These are phyloP conservation scores for Scutellaria minor DNA, from an alignment of 257 asterid genomes.

Conservation along the genomic window DNA sequence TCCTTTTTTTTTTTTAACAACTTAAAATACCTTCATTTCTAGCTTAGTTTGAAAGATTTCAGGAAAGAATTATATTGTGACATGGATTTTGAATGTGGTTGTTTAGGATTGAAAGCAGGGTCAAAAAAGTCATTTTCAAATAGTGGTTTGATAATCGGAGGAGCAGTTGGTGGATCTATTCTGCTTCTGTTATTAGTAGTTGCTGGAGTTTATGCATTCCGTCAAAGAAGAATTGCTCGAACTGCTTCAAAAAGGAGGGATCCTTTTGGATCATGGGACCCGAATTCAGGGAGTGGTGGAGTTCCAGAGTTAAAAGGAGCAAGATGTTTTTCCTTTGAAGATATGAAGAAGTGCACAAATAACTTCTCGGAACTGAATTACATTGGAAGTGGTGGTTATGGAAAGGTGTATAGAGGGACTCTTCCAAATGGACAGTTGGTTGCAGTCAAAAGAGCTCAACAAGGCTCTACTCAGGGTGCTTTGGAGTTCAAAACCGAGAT, in stretches of 20 bases:
- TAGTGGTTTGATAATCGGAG: slow-evolving; percentile 64
- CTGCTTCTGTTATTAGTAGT: slow-evolving; percentile 55
- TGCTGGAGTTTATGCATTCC: slow-evolving; percentile 74
- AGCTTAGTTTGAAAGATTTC: too few relatives aligned
- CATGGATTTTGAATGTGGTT: background rate
- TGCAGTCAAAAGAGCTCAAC: slow-evolving; percentile 85
- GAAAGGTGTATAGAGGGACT: slow-evolving; percentile 88
- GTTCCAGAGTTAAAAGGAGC: slow-evolving; percentile 87
- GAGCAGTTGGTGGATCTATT: slow-evolving; percentile 65
- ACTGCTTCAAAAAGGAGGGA: slow-evolving; percentile 63
- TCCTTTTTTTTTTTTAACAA: too few relatives aligned
- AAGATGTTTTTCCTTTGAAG: slow-evolving; percentile 71
- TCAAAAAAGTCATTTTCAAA: slow-evolving; percentile 41
- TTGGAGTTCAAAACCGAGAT: slow-evolving; percentile 92
- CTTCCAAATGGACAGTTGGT: slow-evolving; percentile 67
- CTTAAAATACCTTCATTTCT: too few relatives aligned
- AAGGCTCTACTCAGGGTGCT: slow-evolving; percentile 76
- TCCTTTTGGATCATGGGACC: slow-evolving; percentile 89
- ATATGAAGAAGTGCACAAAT: slow-evolving; percentile 72
- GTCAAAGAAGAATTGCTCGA: slow-evolving; percentile 77
- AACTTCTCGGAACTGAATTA: slow-evolving; percentile 68
- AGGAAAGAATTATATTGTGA: background rate
- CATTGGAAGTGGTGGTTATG: slow-evolving; percentile 89
- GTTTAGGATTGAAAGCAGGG: slow-evolving; percentile 40
- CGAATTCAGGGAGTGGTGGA: slow-evolving; percentile 63